These are phyloP conservation scores for Corchorus olitorius DNA, from an alignment of 345 rosid species.

Conservation along the genomic window DNA sequence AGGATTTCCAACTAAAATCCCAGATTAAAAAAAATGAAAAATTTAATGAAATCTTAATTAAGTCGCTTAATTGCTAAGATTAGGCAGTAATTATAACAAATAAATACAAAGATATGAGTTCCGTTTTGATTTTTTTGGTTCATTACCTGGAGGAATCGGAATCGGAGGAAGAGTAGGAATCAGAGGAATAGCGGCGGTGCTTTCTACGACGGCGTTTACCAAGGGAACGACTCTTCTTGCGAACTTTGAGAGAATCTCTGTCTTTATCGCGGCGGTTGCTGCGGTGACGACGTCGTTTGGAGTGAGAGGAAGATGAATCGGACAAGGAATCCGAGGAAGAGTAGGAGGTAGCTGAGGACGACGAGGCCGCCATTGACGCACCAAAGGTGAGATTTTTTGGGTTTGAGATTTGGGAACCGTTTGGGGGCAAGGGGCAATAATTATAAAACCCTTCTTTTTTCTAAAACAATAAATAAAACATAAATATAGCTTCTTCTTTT, in stretches of 20 bases:
- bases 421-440: neutral
- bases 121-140: neutral
- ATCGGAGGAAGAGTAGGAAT: slow-evolving; percentile 43
- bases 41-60: neutral
- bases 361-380: slow-evolving; percentile 65
- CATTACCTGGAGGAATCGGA: slow-evolving; percentile 68
- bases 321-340: slow-evolving; percentile 50
- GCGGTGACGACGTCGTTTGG: slow-evolving; percentile 52
- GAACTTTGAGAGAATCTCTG: slow-evolving; percentile 67
- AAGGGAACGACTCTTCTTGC: slow-evolving; percentile 59
- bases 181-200: slow-evolving; percentile 49
- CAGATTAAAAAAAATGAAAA: neutral
- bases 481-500: neutral
- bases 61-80: neutral
- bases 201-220: slow-evolving; percentile 65
- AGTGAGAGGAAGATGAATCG: slow-evolving; percentile 51
- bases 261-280: slow-evolving; percentile 43
- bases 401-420: neutral
- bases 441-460: neutral
- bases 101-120: neutral
- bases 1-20: neutral
- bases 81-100: neutral
- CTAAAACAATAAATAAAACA: neutral
- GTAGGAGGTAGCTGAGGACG: slow-evolving; percentile 44
- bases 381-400: neutral